Percentiles rank a stretch among this genome's conserved stretches.
These are phyloP conservation scores for Stephanodiscus minutulus DNA, from an alignment of 108 stramenopile species.

Conservation along the genomic window DNA sequence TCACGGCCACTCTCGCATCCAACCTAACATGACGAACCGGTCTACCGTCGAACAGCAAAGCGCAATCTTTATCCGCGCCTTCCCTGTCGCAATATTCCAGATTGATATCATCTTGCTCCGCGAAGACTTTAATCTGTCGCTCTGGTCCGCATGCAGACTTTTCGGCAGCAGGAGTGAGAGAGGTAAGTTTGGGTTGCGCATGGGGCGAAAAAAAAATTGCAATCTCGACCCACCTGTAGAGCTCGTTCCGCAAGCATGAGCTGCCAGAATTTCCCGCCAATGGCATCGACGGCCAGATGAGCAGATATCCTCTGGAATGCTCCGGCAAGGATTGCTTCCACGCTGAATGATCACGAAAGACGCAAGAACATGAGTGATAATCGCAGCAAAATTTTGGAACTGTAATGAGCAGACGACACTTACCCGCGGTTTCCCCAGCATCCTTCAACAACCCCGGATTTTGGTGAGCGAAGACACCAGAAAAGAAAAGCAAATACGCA, in stretches of 20 bases:
- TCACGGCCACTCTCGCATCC: slow-evolving; percentile 70
- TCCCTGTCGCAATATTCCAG: slow-evolving; percentile 86
- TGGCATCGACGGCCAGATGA: slow-evolving; percentile 85
- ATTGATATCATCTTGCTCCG: slow-evolving; percentile 74
- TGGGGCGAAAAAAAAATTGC: not conserved
- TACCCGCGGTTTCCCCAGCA: slow-evolving; percentile 67
- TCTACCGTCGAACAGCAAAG: slow-evolving; percentile 71
- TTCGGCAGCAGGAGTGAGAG: not conserved
- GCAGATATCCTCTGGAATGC: slow-evolving; percentile 89
- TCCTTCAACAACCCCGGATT: slow-evolving; percentile 41
- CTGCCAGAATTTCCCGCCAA: slow-evolving; percentile 89
- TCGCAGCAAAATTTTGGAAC: too few relatives aligned
- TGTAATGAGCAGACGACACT: too few relatives aligned
- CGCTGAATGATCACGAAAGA: slow-evolving; percentile 3
- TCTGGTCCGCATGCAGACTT: slow-evolving; percentile 80
- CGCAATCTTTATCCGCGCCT: slow-evolving; percentile 76
- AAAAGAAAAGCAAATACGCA: too few relatives aligned
- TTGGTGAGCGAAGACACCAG: too few relatives aligned
- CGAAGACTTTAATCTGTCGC: slow-evolving; percentile 81
- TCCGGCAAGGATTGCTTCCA: slow-evolving; percentile 73
- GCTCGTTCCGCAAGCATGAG: slow-evolving; percentile 87
- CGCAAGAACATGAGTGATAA: slow-evolving; percentile 22
- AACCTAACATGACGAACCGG: slow-evolving; percentile 85
- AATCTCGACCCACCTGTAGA: slow-evolving; percentile 46
- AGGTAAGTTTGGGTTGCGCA: not conserved